phyloP scores from a whole-genome alignment of 176 grass and related monocot genomes.

The Raddia guianensis region DNA sequence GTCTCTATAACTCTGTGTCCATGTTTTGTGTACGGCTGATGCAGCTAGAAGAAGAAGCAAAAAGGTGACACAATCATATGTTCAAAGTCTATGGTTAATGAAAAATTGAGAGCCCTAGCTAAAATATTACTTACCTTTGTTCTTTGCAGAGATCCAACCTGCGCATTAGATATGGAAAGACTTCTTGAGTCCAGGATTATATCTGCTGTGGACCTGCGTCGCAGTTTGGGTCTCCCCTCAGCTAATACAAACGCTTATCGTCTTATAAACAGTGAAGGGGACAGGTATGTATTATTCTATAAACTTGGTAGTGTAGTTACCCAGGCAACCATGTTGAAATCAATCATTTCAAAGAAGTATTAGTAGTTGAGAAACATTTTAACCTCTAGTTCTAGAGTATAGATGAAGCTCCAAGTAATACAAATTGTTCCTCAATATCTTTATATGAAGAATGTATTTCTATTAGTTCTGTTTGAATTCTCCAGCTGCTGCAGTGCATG shows the following conservation, averaged over 20 bases:
- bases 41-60: slow-evolving; percentile 91
- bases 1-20: slow-evolving; percentile 89
- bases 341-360: slow-evolving; percentile 21
- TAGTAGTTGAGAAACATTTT: background rate
- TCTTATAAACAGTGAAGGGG: slow-evolving; percentile 93
- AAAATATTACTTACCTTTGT: slow-evolving; percentile 15
- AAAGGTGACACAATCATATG: slow-evolving; percentile 49
- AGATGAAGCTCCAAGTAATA: background rate
- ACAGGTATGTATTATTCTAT: slow-evolving; percentile 57
- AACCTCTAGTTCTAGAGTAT: slow-evolving; percentile 4
- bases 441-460: slow-evolving; percentile 1
- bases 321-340: background rate
- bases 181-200: slow-evolving; percentile 84
- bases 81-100: background rate
- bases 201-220: slow-evolving; percentile 64
- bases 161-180: slow-evolving; percentile 81
- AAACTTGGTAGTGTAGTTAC: slow-evolving; percentile 7
- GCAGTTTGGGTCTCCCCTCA: slow-evolving; percentile 69
- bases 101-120: slow-evolving; percentile 7
- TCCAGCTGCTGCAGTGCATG: background rate
- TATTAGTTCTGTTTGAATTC: background rate
- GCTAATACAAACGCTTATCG: slow-evolving; percentile 82
- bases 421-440: slow-evolving; percentile 1
- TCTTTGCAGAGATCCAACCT: slow-evolving; percentile 67
- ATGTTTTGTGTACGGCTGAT: slow-evolving; percentile 97